phyloP scores from a whole-genome alignment of 495 filamentous ascomycete species.

The Hypoxylon intermedium region DNA sequence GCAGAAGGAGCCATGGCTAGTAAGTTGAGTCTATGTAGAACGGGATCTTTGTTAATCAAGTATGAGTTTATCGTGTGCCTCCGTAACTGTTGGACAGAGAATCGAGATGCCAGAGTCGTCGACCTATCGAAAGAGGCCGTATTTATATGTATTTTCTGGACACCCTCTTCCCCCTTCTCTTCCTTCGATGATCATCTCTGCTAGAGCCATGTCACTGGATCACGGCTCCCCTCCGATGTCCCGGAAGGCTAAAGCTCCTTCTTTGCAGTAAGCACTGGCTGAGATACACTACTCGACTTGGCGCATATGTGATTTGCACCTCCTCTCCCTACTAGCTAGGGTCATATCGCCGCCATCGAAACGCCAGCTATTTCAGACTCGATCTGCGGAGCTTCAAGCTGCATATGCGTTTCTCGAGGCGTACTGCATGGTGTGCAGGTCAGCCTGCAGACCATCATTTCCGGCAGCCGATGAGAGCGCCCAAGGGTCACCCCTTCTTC shows the following conservation, averaged over 20 bases:
- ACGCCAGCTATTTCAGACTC: slow-evolving; percentile 9
- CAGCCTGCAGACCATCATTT: neutral
- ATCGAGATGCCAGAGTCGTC: neutral
- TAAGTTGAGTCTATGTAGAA: neutral
- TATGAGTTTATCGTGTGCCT: neutral
- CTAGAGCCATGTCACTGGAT: neutral
- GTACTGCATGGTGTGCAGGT: slow-evolving; percentile 3
- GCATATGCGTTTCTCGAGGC: slow-evolving; percentile 1
- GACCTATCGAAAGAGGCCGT: slow-evolving; percentile 1
- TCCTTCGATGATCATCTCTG: neutral
- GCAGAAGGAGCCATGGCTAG: slow-evolving; percentile 33
- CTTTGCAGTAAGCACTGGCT: slow-evolving; percentile 30
- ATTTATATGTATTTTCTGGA: slow-evolving; percentile 20
- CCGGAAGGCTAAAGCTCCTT: slow-evolving; percentile 9
- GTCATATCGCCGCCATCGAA: slow-evolving; percentile 19
- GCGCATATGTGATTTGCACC: slow-evolving; percentile 37
- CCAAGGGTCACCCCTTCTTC: neutral
- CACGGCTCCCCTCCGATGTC: neutral
- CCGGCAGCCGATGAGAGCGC: neutral
- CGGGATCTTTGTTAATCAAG: neutral
- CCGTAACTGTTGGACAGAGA: neutral
- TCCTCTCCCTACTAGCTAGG: slow-evolving; percentile 5
- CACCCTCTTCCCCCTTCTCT: neutral
- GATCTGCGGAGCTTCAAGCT: slow-evolving; percentile 10
- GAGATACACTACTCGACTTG: slow-evolving; percentile 37